Base-by-base conservation (phyloP, 805 yeast species). In the Naumovozyma dairenensis region DNA sequence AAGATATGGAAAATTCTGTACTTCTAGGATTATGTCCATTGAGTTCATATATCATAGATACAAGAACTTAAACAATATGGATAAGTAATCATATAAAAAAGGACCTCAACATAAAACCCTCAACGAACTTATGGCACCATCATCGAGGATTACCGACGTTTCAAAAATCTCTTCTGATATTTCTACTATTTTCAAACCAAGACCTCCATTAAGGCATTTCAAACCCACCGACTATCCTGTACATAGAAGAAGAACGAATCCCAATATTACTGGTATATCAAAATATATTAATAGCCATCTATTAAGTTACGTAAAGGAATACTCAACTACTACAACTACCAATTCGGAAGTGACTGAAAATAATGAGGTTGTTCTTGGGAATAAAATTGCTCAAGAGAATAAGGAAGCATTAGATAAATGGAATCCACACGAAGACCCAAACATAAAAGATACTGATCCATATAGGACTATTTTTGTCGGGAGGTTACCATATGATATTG, bases 391-490 rank as follows among this genome's bases (percentile, higher is more conserved):
- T n/a, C n/a, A n/a, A n/a, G n/a, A n/a, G n/a, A n/a, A n/a, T n/a
- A n/a, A 66, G 21, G 47, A 57, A 7, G 64, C 58, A 15, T 42
- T 62, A 10, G 36, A 47, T 3, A 39, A 51, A 1, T 72, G 82
- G 81, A 57, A 74, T 33, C 85, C 87, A 0, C 51, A 55, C 3
- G 46, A 52, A 1, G 87, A 80, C 46, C 69, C 73, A 1, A 68
- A 75, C 28, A 62, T 76, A 10, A 55, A 60, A 14, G 80, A 80
- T 1, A 49, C 59, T 2, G 93, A 85, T 49, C 94, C 96, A 1
- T 76, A 69, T 49, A 64, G 66, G 38, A 89, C 96, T 0, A 65
- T 89, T 3, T 85, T 92, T 52, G 68, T 89, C 5, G 79, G 80
- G 0, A 62, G 96, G 34, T 58, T 89, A 29, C 73, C 73, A 30